These are phyloP conservation scores for Rhodotorula graminis DNA, from an alignment of 768 basidiomycete genomes.

Conservation along the genomic window DNA sequence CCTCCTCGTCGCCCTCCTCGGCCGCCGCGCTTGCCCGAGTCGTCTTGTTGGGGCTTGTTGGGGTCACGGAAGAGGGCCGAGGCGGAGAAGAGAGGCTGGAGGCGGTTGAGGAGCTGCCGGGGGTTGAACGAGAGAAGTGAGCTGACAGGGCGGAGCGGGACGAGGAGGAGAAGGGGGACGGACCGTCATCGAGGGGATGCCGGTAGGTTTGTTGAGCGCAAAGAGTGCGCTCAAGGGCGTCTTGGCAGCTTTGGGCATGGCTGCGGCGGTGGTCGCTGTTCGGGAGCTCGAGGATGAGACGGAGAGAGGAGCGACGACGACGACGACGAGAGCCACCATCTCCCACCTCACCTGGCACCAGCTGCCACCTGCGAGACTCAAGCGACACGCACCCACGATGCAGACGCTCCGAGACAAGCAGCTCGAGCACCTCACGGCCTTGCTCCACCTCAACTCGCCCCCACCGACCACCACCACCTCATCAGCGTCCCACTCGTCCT, in stretches of 20 bases:
- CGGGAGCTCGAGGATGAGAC: no score
- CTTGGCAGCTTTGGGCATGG: constrained; percentile 23
- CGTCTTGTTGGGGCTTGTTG: not conserved
- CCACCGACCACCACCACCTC: constrained; percentile 6
- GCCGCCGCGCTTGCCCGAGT: constrained; percentile 9
- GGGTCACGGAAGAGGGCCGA: constrained; percentile 65
- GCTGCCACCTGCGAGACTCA: no score
- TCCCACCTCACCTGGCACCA: not conserved
- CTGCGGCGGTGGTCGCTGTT: not conserved
- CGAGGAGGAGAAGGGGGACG: not conserved
- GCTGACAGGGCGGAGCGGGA: not conserved
- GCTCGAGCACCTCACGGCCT: constrained; percentile 71
- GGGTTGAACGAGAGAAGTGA: not conserved
- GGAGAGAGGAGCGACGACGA: not conserved
- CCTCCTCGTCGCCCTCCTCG: constrained; percentile 48
- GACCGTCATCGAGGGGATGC: constrained; percentile 76
- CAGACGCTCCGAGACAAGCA: constrained; percentile 75
- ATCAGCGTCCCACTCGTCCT: not conserved
- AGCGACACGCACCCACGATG: not conserved
- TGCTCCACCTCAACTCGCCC: constrained; percentile 73
- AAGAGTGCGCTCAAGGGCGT: constrained; percentile 57
- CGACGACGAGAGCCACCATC: not conserved
- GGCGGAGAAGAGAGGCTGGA: constrained; percentile 70
- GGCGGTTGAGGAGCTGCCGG: constrained; percentile 63
- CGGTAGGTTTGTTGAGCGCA: constrained; percentile 84